Evolutionary conservation across 2,329 filamentous ascomycete species (phyloP).

Genomic region (Epichloe elymi): DNA sequence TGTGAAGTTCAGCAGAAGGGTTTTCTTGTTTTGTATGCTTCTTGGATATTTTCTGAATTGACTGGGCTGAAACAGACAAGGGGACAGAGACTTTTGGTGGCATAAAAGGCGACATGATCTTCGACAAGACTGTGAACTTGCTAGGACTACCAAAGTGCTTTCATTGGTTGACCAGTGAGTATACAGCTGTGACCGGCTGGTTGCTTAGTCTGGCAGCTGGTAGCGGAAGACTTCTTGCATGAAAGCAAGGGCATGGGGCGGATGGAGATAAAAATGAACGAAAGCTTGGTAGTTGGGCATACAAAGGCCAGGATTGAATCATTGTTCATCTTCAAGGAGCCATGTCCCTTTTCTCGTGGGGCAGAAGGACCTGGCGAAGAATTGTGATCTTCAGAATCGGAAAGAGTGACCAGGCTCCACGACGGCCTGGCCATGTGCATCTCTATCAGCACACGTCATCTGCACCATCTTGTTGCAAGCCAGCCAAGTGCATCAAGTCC

Average conservation of each 20-base stretch:
- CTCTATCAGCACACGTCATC: background rate
- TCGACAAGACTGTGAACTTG: background rate
- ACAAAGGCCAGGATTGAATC: background rate
- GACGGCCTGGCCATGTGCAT: too few relatives aligned
- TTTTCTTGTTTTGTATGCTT: background rate
- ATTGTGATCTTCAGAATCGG: background rate
- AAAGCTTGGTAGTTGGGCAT: background rate
- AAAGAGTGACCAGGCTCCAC: background rate
- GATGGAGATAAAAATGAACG: background rate
- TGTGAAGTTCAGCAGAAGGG: constrained; percentile 1
- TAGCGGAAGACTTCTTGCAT: background rate
- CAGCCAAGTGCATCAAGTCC: background rate
- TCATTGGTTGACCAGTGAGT: background rate
- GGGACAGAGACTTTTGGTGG: constrained; percentile 8
- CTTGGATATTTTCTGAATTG: background rate
- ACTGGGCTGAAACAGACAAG: constrained; percentile 7
- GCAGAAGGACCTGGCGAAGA: background rate
- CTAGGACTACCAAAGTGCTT: background rate
- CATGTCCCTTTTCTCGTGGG: background rate
- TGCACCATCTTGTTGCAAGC: background rate
- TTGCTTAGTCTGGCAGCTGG: background rate
- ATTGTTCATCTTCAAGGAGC: background rate
- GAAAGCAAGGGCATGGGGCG: background rate
- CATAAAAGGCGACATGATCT: constrained; percentile 12
- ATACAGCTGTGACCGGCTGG: background rate